Percentiles rank a stretch among this genome's conserved stretches.
These are phyloP conservation scores for Cyphellophora attinorum DNA, from an alignment of 2,329 filamentous ascomycete species.

Conservation along the genomic window DNA sequence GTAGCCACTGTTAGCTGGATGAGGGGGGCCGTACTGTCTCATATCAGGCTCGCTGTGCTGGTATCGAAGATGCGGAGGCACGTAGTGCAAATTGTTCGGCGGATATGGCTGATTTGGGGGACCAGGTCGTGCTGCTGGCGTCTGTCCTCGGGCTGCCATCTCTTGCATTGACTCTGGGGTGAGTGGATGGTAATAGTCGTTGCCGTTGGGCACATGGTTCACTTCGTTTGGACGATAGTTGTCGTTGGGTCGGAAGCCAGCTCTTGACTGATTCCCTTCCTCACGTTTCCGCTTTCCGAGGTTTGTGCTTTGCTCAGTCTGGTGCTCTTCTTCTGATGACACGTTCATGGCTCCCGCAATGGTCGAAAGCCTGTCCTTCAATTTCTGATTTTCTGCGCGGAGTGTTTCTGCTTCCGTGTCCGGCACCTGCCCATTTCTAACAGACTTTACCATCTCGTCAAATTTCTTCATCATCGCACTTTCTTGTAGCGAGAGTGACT, in stretches of 20 bases:
- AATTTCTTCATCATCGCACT: background rate
- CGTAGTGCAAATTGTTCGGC: too few relatives aligned
- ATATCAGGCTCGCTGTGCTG: background rate
- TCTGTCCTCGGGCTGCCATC: background rate
- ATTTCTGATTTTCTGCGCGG: conserved; percentile 13
- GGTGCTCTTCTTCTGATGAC: background rate
- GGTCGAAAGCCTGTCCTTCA: conserved; percentile 12
- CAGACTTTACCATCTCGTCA: conserved; percentile 4
- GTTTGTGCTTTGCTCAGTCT: background rate
- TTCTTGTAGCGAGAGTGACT: background rate
- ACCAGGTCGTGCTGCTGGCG: background rate
- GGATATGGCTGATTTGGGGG: too few relatives aligned
- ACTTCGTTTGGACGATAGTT: background rate
- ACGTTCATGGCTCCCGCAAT: conserved; percentile 9
- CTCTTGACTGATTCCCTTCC: background rate
- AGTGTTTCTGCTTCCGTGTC: conserved; percentile 9
- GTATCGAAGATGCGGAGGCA: background rate
- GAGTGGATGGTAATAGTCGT: background rate
- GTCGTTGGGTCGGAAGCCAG: background rate
- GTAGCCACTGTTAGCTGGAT: background rate
- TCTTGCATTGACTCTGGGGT: background rate
- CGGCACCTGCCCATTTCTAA: conserved; percentile 7
- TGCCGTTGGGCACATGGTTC: background rate
- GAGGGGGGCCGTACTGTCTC: background rate
- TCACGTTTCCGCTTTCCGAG: background rate